Percentiles rank a stretch among this genome's conserved stretches.
phyloP scores from a whole-genome alignment of 257 asterid genomes.

The Avicennia marina region DNA sequence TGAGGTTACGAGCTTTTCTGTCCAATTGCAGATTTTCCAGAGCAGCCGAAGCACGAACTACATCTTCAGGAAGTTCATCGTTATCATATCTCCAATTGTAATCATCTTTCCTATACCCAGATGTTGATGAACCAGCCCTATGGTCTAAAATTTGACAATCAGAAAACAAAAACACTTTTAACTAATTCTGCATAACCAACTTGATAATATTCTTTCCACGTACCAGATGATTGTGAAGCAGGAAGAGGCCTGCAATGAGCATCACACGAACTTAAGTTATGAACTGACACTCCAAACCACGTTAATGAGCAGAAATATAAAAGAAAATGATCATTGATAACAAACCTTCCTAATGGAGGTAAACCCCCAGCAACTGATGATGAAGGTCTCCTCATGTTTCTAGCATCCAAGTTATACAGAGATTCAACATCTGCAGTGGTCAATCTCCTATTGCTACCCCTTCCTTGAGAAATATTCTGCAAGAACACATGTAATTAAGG shows the following conservation, averaged over 20 bases:
- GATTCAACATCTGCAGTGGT: conserved; percentile 53
- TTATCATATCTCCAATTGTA: conserved; percentile 80
- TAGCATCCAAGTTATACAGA: conserved; percentile 51
- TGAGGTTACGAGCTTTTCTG: conserved; percentile 79
- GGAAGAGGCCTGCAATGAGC: conserved; percentile 70
- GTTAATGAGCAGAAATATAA: neutral
- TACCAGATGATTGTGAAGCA: conserved; percentile 73
- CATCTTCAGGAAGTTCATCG: conserved; percentile 74
- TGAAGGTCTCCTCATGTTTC: conserved; percentile 68
- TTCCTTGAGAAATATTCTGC: conserved; percentile 89
- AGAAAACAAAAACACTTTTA: conserved; percentile 1
- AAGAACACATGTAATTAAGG: conserved; percentile 9
- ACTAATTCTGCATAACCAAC: conserved; percentile 3
- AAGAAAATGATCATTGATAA: conserved; percentile 12
- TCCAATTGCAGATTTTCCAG: conserved; percentile 94
- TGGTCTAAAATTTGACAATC: conserved; percentile 47
- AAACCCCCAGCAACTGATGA: conserved; percentile 90
- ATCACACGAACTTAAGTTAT: conserved; percentile 21
- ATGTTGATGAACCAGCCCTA: conserved; percentile 76
- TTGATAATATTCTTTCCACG: conserved; percentile 19
- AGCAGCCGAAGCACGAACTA: conserved; percentile 76
- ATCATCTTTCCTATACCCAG: conserved; percentile 91
- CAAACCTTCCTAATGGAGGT: conserved; percentile 92
- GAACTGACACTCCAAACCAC: conserved; percentile 10
- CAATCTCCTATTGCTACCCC: conserved; percentile 72